Evolutionary conservation across 2,329 filamentous ascomycete genomes (phyloP).

Genomic region (Epicoccum nigrum): DNA sequence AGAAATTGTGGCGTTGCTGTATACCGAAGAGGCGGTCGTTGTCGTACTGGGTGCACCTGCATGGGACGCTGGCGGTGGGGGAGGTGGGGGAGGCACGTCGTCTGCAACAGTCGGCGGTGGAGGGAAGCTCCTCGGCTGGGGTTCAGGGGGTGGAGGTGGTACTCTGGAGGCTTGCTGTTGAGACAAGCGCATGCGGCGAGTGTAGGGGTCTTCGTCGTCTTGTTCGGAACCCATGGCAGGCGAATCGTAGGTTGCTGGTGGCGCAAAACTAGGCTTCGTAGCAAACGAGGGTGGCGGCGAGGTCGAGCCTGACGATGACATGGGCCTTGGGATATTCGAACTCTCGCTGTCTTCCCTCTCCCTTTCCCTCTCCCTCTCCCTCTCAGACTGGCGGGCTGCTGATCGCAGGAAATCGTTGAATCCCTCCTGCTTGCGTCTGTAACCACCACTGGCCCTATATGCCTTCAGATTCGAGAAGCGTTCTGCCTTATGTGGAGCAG

Average conservation of each 20-base stretch:
- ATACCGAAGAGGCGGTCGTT: slow-evolving; percentile 22
- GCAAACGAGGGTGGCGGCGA: slow-evolving; percentile 10
- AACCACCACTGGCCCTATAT: slow-evolving; percentile 35
- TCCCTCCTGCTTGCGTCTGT: slow-evolving; percentile 29
- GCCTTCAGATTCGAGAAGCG: slow-evolving; percentile 36
- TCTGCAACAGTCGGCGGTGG: slow-evolving; percentile 22
- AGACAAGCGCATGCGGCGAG: slow-evolving; percentile 29
- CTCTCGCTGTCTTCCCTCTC: slow-evolving; percentile 21
- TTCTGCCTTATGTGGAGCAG: slow-evolving; percentile 32
- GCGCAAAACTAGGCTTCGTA: slow-evolving; percentile 53
- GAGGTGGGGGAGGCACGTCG: slow-evolving; percentile 22
- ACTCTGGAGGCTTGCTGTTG: slow-evolving; percentile 17
- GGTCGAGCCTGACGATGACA: slow-evolving; percentile 23
- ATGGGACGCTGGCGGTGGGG: slow-evolving; percentile 54
- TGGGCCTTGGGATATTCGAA: slow-evolving; percentile 15
- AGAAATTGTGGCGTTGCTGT: slow-evolving; percentile 66
- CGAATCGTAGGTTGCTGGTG: slow-evolving; percentile 47
- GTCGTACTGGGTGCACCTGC: slow-evolving; percentile 31
- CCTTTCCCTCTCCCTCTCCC: slow-evolving; percentile 3
- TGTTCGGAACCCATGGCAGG: slow-evolving; percentile 29
- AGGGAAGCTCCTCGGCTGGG: slow-evolving; percentile 6
- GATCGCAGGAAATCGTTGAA: slow-evolving; percentile 34
- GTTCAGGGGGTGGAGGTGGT: slow-evolving; percentile 20
- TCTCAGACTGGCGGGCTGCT: slow-evolving; percentile 21
- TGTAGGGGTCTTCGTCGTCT: slow-evolving; percentile 27